Base-by-base conservation (phyloP, 805 yeast species). In the Wickerhamomyces bovis region DNA sequence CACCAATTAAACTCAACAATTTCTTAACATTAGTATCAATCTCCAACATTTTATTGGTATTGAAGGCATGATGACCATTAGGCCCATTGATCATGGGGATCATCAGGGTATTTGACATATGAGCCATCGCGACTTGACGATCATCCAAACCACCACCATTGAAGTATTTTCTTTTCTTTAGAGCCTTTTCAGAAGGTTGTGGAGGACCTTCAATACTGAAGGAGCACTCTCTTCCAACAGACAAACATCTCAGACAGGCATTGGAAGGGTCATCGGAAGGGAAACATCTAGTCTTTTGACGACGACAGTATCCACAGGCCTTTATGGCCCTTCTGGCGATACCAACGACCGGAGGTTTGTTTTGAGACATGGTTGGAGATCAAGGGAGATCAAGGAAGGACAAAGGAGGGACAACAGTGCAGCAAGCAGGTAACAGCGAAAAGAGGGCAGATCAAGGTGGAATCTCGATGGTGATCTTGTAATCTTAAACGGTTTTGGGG, bases 251-350 rank as follows among this genome's bases (percentile, higher is more conserved):
- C 19, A 81, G 62, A 64, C 89, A 83, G 3, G 78, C 68, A 9
- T 46, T 49, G 13, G 66, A 61, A 1, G 76, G 69, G 12, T 59
- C 53, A 8, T 63, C 62, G 1, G 79, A 70, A 43, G 81, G 75
- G 56, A 81, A 75, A 53, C 89, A 83, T 47, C 85, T 64, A 1
- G 88, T 76, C 65, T 80, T 80, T 50, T 75, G 79, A 43, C 68
- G 71, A 39, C 84, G 68, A 56, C 85, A 80, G 8, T 68, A 57
- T 7, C 71, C 72, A 59, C 85, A 80, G 0, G 85, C 85, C 42
- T 66, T 68, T 1, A 74, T 54, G 0, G 82, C 77, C 38, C 85
- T 36, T 36, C 39, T 36, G 21, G 42, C 6, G 53, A 33, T 33
- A 33, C 36, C 36, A 16, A 20, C 16, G 13, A 33, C 15, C 16